These are phyloP conservation scores for Pulveroboletus sp. DNA, from an alignment of 768 basidiomycete genomes.

Conservation along the genomic window DNA sequence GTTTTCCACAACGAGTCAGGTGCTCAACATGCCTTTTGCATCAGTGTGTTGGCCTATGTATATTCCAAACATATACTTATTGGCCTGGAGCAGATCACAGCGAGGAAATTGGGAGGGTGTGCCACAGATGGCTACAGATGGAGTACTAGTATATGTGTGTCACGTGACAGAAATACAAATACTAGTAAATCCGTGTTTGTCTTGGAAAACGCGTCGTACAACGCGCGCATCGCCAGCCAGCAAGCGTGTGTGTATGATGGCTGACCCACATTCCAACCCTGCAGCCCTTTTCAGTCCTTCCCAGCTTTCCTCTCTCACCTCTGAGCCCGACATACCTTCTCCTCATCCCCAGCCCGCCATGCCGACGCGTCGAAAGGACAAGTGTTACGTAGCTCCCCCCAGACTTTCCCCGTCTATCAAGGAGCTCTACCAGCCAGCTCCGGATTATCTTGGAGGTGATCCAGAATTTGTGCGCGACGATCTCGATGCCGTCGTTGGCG, in stretches of 20 bases:
- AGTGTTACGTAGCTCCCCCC: conserved; percentile 39
- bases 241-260: conserved; percentile 12
- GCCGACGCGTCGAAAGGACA: conserved; percentile 9
- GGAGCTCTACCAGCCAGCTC: conserved; percentile 38
- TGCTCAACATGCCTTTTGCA: conserved; percentile 73
- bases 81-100: conserved; percentile 48
- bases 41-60: conserved; percentile 45
- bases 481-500: conserved; percentile 56
- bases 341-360: conserved; percentile 1
- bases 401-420: conserved; percentile 37
- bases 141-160: neutral
- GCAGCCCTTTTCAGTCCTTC: conserved; percentile 15
- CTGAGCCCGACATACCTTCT: conserved; percentile 9
- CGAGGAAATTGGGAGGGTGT: conserved; percentile 47
- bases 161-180: conserved; percentile 7
- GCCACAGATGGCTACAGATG: conserved; percentile 41
- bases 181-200: neutral
- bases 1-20: conserved; percentile 45
- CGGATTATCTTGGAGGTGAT: conserved; percentile 34
- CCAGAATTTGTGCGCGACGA: conserved; percentile 29
- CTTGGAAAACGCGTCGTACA: conserved; percentile 8
- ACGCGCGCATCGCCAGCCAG: conserved; percentile 4
- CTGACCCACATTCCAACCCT: conserved; percentile 10
- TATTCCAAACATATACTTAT: no score
- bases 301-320: conserved; percentile 14